Base-by-base conservation (phyloP, 257 asterid species). In the Scutellaria minor region DNA sequence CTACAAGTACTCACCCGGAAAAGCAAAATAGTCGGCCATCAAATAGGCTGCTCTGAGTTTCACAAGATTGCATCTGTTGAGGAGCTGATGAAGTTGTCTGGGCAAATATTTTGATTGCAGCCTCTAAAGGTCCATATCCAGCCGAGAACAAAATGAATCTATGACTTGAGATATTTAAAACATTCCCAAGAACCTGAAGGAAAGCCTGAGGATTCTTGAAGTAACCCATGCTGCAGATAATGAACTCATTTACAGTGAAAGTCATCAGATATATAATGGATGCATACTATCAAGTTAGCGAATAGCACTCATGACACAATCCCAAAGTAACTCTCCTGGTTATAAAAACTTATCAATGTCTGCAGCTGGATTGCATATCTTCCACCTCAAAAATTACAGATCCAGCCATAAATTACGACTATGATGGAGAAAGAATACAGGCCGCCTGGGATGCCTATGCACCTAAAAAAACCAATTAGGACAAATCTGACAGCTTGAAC, bases 191-290 rank as follows among this genome's bases (percentile, higher is more conserved):
- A 47, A 89, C 86, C 72, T 39, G 80, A 67, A 88, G 86, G 66
- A 89, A 86, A 35, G 81, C 83, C 59, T 73, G 70, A 14, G 93
- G 87, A 54, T 80, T 79, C 84, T 55, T 86, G 78, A 91, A 62
- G 83, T 86, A 88, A 71, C 99, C 99, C 97, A 94, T 91, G 88
- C 99, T 94, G 95, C 79, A 79, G 58, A 82, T 59, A 52, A 56
- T 51, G 63, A 74, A 71, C 20, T 52, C 59, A 56, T 39, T 67
- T 60, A 59, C 53, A 52, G 69, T 53, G 54, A 65, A 68, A 68
- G 67, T 48, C 6, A 50, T 8, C 59, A 53, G 45, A 66, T 50
- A 48, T 41, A 65, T n/a, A 67, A 45, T 44, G 37, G 31, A 58
- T 50, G 70, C 68, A 15, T 62, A 63, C 24, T 45, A 64, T 31